Base-by-base conservation (phyloP, 495 filamentous ascomycete genomes). In the Aspergillus sparsus region DNA sequence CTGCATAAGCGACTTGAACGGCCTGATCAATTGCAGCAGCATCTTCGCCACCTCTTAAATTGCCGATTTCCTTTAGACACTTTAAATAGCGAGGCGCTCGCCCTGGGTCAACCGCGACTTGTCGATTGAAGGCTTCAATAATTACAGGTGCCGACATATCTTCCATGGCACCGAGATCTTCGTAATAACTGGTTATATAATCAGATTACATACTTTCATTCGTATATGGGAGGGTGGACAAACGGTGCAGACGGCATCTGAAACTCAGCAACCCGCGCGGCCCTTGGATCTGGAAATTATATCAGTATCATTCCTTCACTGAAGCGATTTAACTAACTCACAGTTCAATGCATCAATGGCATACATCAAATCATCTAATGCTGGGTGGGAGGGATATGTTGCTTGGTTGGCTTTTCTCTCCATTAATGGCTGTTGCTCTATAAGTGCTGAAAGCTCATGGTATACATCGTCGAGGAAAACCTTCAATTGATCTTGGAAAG, bases 391-490 rank as follows among this genome's bases (percentile, higher is more conserved):
- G 12, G 68, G 56, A 11, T 65, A 65, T 34, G 71, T 53, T 32
- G 69, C 18, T 33, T 78, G 74, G 12, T 71, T 63, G 11, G 63
- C 74, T 44, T 67, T 74, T 49, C 73, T 77, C 62, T 87, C 84
- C 15, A 71, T 64, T 5, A 65, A 50, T 6, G 82, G 78, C 35
- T 75, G 70, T 34, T 77, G 70, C 27, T 72, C 66, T 58, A 80
- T 77, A 6, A 86, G 72, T n/a, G 67, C 63, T 1, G 65, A 59
- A 50, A 85, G 67, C 65, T 88, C 85, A 54, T 80, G 73, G 39
- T 76, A 69, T 7, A 80, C 72, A 69, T 88, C 81, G 53, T 88
- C 83, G 10, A 88, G 66, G 21, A 83, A 75, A 15, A 76, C 76
- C 32, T 76, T 78, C 4, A 72, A 50, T 12, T 68, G 67, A 60